Evolutionary conservation across 106 monocot species (phyloP).

Genomic region (Ottelia alismoides): DNA sequence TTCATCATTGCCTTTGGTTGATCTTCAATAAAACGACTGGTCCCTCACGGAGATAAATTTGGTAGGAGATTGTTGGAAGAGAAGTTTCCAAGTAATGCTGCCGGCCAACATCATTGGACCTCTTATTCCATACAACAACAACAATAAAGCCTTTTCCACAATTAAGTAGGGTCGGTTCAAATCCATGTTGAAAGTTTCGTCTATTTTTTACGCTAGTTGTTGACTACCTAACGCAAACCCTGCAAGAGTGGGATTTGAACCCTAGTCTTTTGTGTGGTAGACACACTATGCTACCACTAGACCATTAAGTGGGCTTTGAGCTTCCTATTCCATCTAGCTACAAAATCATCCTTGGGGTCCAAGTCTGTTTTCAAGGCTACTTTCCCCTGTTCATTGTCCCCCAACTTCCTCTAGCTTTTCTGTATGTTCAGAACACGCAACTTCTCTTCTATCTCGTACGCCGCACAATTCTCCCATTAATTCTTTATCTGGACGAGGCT

Average conservation of each 20-base stretch:
- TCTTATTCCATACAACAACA: too few relatives aligned
- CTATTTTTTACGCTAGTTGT: too few relatives aligned
- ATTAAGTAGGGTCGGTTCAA: too few relatives aligned
- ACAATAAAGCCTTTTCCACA: too few relatives aligned
- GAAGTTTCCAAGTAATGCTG: not conserved
- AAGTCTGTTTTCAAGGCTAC: conserved; percentile 23
- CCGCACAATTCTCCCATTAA: conserved; percentile 34
- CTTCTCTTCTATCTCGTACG: conserved; percentile 54
- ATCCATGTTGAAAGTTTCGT: too few relatives aligned
- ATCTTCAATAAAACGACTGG: conserved; percentile 19
- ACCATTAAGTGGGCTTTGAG: too few relatives aligned
- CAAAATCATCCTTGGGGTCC: conserved; percentile 23
- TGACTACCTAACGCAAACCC: too few relatives aligned
- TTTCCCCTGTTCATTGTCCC: conserved; percentile 7
- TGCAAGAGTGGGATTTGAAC: too few relatives aligned
- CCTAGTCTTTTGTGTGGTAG: too few relatives aligned
- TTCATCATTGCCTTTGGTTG: conserved; percentile 34
- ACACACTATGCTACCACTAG: too few relatives aligned
- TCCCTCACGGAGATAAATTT: conserved; percentile 1
- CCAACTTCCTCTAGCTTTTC: conserved; percentile 24
- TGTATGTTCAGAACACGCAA: conserved; percentile 29
- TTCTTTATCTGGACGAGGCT: conserved; percentile 31
- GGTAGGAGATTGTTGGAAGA: conserved; percentile 1
- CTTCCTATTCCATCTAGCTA: conserved; percentile 12
- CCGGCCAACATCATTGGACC: conserved; percentile 2